Percentiles rank a stretch among this genome's conserved stretches.
phyloP scores from a whole-genome alignment of 805 yeast species.

The Ogataea naganishii region DNA sequence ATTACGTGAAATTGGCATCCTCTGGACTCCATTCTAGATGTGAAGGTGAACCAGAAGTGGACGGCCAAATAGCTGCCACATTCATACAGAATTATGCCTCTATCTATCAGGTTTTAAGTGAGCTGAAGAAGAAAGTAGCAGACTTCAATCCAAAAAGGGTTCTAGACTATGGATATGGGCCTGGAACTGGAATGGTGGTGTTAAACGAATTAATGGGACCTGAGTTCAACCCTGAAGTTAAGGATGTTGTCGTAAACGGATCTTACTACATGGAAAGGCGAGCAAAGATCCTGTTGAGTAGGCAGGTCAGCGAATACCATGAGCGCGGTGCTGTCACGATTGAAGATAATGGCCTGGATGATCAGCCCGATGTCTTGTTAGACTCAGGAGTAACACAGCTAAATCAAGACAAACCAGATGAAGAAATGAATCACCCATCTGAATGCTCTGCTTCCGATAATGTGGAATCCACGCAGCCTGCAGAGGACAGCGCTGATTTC shows the following conservation, averaged over 20 bases:
- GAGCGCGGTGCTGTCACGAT: conserved; percentile 13
- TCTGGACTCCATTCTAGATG: conserved; percentile 40
- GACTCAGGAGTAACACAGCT: conserved; percentile 1
- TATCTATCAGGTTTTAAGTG: conserved; percentile 53
- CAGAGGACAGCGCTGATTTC: conserved; percentile 20
- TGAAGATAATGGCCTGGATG: conserved; percentile 3
- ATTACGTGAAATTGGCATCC: conserved; percentile 32
- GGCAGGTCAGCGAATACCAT: conserved; percentile 49
- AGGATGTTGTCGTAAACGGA: conserved; percentile 70
- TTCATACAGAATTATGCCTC: conserved; percentile 79
- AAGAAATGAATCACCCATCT: conserved; percentile 4
- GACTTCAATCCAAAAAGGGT: conserved; percentile 58
- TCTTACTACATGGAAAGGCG: conserved; percentile 64
- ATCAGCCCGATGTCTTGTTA: conserved; percentile 7
- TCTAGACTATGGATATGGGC: conserved; percentile 82
- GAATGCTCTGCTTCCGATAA: conserved; percentile 14
- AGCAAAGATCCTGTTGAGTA: conserved; percentile 66
- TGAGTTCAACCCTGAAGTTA: conserved; percentile 48
- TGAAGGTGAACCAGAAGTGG: conserved; percentile 45
- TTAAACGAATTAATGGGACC: conserved; percentile 74
- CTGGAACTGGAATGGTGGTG: conserved; percentile 87
- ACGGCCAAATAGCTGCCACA: conserved; percentile 71
- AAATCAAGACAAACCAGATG: conserved; percentile 4
- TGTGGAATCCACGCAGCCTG: conserved; percentile 5
- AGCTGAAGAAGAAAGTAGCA: conserved; percentile 51